Conservation (phyloP, 2,329 filamentous ascomycete species). For the Penicillium sp. region DNA sequence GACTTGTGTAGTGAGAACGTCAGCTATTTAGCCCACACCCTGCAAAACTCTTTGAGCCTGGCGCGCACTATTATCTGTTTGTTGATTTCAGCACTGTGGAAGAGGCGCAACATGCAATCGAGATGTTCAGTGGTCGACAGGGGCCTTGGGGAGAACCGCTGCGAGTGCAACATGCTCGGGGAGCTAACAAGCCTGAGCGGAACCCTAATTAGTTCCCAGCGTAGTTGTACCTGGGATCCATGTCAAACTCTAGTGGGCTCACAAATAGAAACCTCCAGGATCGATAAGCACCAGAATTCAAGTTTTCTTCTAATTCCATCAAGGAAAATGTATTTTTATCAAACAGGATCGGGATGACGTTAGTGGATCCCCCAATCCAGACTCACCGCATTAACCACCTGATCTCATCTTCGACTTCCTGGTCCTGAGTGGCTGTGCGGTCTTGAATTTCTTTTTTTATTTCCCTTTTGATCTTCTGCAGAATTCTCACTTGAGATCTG, state of each 20-base stretch:
- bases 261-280: too few relatives aligned
- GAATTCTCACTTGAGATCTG: neutral
- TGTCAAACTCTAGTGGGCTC: too few relatives aligned
- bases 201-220: too few relatives aligned
- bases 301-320: neutral
- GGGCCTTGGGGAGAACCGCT: slow-evolving; percentile 39
- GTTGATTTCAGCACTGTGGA: slow-evolving; percentile 55
- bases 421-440: neutral
- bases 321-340: too few relatives aligned
- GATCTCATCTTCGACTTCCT: neutral
- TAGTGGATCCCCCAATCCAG: slow-evolving; percentile 25
- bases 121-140: slow-evolving; percentile 38
- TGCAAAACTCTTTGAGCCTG: slow-evolving; percentile 48
- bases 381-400: slow-evolving; percentile 20
- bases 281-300: too few relatives aligned
- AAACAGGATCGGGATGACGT: slow-evolving; percentile 20
- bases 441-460: slow-evolving; percentile 1
- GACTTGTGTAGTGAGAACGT: slow-evolving; percentile 36
- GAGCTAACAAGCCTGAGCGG: slow-evolving; percentile 5
- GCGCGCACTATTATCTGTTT: slow-evolving; percentile 59
- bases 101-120: slow-evolving; percentile 50
- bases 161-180: slow-evolving; percentile 38
- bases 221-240: too few relatives aligned
- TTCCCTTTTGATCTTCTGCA: slow-evolving; percentile 1
- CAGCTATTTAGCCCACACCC: slow-evolving; percentile 54